Base-by-base conservation (phyloP, 805 yeast species). In the Metschnikowia noctiluminum region DNA sequence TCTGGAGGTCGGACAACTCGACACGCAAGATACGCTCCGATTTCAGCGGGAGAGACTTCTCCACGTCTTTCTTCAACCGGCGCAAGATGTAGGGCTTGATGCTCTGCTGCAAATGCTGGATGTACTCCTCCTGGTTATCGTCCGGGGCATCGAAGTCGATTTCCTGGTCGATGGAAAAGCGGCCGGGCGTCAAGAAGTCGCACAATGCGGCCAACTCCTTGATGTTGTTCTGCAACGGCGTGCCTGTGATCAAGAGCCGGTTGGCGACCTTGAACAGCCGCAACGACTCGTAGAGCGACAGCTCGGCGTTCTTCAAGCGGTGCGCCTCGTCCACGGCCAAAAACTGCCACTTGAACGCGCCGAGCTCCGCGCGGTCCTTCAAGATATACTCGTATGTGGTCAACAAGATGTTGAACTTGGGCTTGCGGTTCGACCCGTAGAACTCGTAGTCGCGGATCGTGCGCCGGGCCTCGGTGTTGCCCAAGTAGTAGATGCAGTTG, bases 281-380 rank as follows among this genome's bases (percentile, higher is more conserved):
- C 50, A 94, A 75, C 2, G 96, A 85, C 62, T 92, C 98, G 65
- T 94, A 94, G 37, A 94, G 71, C 0, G 98, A 91, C 28, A 94
- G 84, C 64, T 91, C 97, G 0, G 96, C 88, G 63, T 94, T 94
- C 60, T 94, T 94, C 63, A 94, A 76, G 62, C 99, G 79, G 70
- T 94, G 99, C 6, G 99, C 99, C 71, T 94, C 99, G 68, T 94
- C 99, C 27, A 94, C 98, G 2, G 99, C 99, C 57, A 95, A 70
- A 63, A 86, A 94, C 64, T 91, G 97, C 99, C 99, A 94, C 65
- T 80, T 86, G 50, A 94, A 80, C 28, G 80, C 64, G 5, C 97
- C 96, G 44, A 94, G 77, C 52, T 87, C 95, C 26, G 73, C 57
- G 38, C 90, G 76, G 66, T 94, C 99, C 62, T 94, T 94, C 62